phyloP scores from a whole-genome alignment of 306 rosid genomes.

The Cucurbita pepo region DNA sequence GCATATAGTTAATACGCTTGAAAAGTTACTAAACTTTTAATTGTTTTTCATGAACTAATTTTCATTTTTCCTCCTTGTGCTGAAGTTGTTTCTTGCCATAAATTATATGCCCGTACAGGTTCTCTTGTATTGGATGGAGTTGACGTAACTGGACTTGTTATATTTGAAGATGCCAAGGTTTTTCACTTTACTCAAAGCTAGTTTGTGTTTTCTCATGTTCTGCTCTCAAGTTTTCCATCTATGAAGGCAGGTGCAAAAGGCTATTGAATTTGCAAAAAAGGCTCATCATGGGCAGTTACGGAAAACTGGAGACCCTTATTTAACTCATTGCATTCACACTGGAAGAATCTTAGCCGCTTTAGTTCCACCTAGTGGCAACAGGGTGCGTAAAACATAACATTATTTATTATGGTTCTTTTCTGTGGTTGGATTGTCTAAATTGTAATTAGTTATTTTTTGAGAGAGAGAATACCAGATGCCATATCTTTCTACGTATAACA shows the following conservation, averaged over 20 bases:
- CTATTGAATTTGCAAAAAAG: slow-evolving; percentile 71
- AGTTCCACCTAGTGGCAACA: slow-evolving; percentile 79
- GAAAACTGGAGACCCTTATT: slow-evolving; percentile 86
- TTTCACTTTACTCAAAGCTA: slow-evolving; percentile 13
- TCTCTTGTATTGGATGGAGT: slow-evolving; percentile 70
- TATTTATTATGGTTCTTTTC: not conserved
- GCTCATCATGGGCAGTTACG: slow-evolving; percentile 85
- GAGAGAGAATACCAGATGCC: not conserved
- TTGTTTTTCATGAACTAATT: not conserved
- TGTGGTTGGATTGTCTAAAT: not conserved
- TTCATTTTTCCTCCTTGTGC: not conserved
- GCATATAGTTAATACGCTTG: not conserved
- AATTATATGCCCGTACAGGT: slow-evolving; percentile 35
- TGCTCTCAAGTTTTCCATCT: slow-evolving; percentile 34
- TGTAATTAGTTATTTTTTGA: not conserved
- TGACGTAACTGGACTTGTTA: slow-evolving; percentile 71
- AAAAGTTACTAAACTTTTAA: not conserved
- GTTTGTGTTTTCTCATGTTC: slow-evolving; percentile 8
- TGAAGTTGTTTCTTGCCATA: not conserved
- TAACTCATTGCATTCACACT: slow-evolving; percentile 82
- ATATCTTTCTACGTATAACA: not conserved
- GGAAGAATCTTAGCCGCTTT: slow-evolving; percentile 80
- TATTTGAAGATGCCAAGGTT: slow-evolving; percentile 74
- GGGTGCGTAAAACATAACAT: slow-evolving; percentile 22
- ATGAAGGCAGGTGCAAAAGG: slow-evolving; percentile 98